Conservation (phyloP, 2,329 filamentous ascomycete genomes). For the Sordariomycetes sp. region DNA sequence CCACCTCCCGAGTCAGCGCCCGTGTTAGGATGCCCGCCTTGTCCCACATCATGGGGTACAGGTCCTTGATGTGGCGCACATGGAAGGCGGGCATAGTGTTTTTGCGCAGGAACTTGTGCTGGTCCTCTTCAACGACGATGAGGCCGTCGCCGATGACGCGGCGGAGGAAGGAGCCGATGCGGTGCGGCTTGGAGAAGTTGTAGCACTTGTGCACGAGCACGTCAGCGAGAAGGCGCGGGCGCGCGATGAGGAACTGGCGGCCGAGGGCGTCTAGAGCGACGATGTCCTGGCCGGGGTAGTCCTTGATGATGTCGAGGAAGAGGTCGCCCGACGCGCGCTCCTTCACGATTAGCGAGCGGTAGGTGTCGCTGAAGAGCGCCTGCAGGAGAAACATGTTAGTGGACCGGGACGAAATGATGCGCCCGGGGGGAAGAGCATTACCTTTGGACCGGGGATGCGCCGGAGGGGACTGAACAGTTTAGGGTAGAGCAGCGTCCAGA, state of each 20-base stretch:
- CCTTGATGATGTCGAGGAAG: not conserved
- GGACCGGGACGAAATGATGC: not conserved
- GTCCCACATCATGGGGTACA: constrained; percentile 60
- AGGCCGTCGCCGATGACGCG: constrained; percentile 48
- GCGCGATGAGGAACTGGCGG: no score
- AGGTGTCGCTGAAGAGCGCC: not conserved
- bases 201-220: constrained; percentile 27
- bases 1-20: constrained; percentile 31
- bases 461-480: not conserved
- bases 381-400: not conserved
- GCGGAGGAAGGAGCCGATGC: constrained; percentile 36
- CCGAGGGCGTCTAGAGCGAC: no score
- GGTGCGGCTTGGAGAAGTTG: constrained; percentile 38
- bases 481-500: not conserved
- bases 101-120: constrained; percentile 60
- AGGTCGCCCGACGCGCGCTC: not conserved
- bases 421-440: not conserved
- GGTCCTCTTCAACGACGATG: constrained; percentile 56
- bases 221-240: not conserved
- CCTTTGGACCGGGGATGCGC: not conserved
- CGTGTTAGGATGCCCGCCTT: constrained; percentile 27
- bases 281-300: not conserved
- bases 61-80: constrained; percentile 57
- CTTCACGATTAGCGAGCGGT: not conserved
- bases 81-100: constrained; percentile 56